Percentiles rank a stretch among this genome's conserved stretches.
Evolutionary conservation across 768 basidiomycete species (phyloP).

Genomic region (Kwoniella sp.): DNA sequence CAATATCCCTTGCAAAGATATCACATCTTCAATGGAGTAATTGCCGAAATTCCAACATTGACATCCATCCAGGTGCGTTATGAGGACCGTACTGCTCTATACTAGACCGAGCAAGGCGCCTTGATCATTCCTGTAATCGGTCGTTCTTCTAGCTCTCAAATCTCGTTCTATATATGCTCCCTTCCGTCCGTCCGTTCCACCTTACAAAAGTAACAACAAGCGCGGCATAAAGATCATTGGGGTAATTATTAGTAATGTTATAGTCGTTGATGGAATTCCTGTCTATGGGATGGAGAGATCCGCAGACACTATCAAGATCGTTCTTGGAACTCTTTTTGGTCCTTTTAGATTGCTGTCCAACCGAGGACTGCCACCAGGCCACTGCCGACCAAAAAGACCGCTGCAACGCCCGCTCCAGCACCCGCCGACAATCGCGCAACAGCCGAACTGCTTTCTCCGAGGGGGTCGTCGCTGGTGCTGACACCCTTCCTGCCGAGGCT

Average conservation of each 20-base stretch:
- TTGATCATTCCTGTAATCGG: no score
- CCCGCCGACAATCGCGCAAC: neutral
- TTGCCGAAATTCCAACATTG: no score
- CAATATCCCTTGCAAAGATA: no score
- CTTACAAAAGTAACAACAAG: no score
- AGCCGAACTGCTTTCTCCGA: constrained; percentile 30
- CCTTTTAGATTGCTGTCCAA: neutral
- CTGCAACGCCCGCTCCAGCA: neutral
- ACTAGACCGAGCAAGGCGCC: no score
- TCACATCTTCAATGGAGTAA: no score
- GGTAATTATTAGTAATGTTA: no score
- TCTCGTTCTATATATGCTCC: no score
- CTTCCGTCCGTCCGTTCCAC: neutral
- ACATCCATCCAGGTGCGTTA: constrained; percentile 1
- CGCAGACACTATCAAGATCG: no score
- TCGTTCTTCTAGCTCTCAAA: no score
- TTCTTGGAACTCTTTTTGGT: neutral
- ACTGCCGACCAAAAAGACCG: neutral
- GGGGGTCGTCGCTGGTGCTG: constrained; percentile 20
- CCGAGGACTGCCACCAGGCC: neutral
- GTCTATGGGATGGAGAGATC: no score
- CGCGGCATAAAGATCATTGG: neutral
- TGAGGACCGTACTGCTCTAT: neutral
- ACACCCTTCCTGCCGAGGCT: constrained; percentile 28
- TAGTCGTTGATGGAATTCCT: no score